These are phyloP conservation scores for Cercospora sojina DNA, from an alignment of 2,329 filamentous ascomycete species.

Conservation along the genomic window DNA sequence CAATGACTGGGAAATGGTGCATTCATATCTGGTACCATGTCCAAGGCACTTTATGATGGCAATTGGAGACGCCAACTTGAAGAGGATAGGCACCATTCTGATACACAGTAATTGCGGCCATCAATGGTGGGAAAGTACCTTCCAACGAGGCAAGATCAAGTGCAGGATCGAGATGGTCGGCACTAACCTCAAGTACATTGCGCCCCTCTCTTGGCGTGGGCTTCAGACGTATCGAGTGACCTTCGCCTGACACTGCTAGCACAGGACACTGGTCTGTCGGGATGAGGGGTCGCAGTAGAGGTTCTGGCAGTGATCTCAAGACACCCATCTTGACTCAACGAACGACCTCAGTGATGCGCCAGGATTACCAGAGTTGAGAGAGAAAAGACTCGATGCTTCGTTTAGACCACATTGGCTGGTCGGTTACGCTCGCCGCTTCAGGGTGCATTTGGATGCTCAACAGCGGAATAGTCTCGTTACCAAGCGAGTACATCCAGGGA, in stretches of 20 bases:
- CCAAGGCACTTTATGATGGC: conserved; percentile 19
- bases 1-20: conserved; percentile 21
- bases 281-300: neutral
- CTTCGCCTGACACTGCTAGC: neutral
- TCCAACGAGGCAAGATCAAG: conserved; percentile 1
- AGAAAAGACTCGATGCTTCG: neutral
- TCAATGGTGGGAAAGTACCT: conserved; percentile 10
- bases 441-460: neutral
- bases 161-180: conserved; percentile 7
- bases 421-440: neutral
- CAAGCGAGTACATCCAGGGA: neutral
- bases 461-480: neutral
- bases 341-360: neutral
- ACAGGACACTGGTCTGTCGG: neutral
- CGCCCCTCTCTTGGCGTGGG: neutral
- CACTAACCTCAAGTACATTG: neutral
- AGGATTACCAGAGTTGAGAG: neutral
- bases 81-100: conserved; percentile 12
- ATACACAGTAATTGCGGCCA: conserved; percentile 14
- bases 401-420: neutral
- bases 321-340: neutral
- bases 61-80: conserved; percentile 11
- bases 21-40: conserved; percentile 18
- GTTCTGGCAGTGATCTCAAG: neutral
- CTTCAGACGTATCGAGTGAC: conserved; percentile 4